Evolutionary conservation across 75 land plant species (phyloP), one percentile per base, ranked within the genome.

Genomic region (Ceratopteris richardii): DNA sequence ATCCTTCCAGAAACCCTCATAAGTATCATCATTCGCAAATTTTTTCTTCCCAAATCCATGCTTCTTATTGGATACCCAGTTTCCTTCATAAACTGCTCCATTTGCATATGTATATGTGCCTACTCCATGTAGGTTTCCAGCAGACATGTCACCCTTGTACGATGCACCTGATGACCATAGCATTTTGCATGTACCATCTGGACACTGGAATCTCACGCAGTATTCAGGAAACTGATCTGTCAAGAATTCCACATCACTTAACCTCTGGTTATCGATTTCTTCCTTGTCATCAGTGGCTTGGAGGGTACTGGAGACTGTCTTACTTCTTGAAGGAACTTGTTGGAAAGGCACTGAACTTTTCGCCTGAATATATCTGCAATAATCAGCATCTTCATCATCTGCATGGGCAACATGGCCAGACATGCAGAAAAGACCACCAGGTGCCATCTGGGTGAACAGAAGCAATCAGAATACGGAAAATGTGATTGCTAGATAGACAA

Each of bases 191-290:
- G 37, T 61, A 0, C 98, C 98, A 21, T 17, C 22, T 33, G 37
- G 37, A 33, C 37, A 33, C 37, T 33, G 37, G 9, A 33, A 33
- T 33, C 9, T 33, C 9, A 33, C 37, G 37, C 37, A 33, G 37
- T 55, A 71, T 0, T 83, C 86, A 0, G 73, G 39, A 26, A 66
- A 68, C 58, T 84, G 70, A 17, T 85, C 78, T 60, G 63, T 86
- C 86, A 67, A 82, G 77, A 2, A 65, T 47, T 86, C 87, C 81
- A 26, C 77, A 44, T 50, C 77, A 84, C 72, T 77, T 84, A 46
- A 46, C 17, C 48, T n/a, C 12, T n/a, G 48, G 14, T 46, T 46
- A 17, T 14, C 21, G 14, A 9, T 4, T 3, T 33, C 48, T 46
- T 46, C 48, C n/a, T 20, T 46, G 48, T 17, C 48, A 46, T 2